Percentiles rank a stretch among this genome's conserved stretches.
Evolutionary conservation across 1,284 basidiomycete genomes (phyloP).

Genomic region (Cutaneotrichosporon mucoides): DNA sequence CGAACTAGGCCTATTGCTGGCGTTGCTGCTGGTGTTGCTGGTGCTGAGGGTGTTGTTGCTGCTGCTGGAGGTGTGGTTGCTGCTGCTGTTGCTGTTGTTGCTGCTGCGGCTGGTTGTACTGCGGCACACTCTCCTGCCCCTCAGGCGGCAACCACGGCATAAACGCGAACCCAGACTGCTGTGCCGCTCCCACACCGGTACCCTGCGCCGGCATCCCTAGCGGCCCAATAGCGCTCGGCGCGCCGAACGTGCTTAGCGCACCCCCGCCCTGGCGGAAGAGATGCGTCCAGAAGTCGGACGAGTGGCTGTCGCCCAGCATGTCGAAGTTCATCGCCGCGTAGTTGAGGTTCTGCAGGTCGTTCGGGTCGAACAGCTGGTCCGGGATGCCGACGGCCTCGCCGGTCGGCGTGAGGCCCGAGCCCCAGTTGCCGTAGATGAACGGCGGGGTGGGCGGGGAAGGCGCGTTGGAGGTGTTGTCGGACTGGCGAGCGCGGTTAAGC

Average conservation of each 20-base stretch:
- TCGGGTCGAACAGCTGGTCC: conserved; percentile 16
- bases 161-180: conserved; percentile 8
- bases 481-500: too few relatives aligned
- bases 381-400: conserved; percentile 1
- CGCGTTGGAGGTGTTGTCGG: neutral
- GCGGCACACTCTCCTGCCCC: neutral
- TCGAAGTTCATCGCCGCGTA: conserved; percentile 22
- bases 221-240: neutral
- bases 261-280: conserved; percentile 12
- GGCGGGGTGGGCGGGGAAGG: conserved; percentile 10
- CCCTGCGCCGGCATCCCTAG: too few relatives aligned
- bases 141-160: conserved; percentile 14
- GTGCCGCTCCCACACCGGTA: neutral
- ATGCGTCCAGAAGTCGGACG: conserved; percentile 15
- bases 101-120: too few relatives aligned
- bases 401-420: conserved; percentile 5
- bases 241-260: conserved; percentile 8
- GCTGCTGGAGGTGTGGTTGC: too few relatives aligned
- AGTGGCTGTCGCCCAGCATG: conserved; percentile 14
- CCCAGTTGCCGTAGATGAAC: conserved; percentile 7
- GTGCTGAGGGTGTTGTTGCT: too few relatives aligned
- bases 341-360: conserved; percentile 18
- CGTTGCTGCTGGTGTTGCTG: too few relatives aligned
- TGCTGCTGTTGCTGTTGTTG: too few relatives aligned
- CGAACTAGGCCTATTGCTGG: too few relatives aligned